Conservation (phyloP, 208 protist species). For the Lotmaria passim region DNA sequence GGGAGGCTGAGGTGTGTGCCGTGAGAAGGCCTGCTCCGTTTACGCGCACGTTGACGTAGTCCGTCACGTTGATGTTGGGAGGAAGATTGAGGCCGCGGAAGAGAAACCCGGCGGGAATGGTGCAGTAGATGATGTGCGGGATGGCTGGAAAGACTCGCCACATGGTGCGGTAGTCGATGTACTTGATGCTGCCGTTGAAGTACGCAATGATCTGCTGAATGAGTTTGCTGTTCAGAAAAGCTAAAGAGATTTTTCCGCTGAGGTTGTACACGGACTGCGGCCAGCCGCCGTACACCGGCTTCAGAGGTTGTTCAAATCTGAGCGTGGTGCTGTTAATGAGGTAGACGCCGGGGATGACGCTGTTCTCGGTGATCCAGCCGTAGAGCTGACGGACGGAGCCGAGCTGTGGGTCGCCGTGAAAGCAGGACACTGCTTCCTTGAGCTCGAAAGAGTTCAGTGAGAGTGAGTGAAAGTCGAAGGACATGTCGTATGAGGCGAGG, state of each 20-base stretch:
- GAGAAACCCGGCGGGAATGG: slow-evolving; percentile 3
- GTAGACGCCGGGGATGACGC: slow-evolving; percentile 20
- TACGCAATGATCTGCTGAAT: neutral
- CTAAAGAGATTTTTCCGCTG: neutral
- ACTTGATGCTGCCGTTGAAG: neutral
- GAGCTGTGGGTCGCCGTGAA: neutral
- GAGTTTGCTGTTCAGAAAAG: neutral
- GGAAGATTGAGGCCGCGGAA: neutral
- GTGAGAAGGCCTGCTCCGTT: neutral
- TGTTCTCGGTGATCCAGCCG: slow-evolving; percentile 16
- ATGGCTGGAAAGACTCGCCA: neutral
- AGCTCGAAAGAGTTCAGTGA: neutral
- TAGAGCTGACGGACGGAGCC: neutral
- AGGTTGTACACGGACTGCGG: slow-evolving; percentile 3
- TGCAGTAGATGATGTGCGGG: slow-evolving; percentile 18
- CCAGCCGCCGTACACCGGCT: slow-evolving; percentile 11
- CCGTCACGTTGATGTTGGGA: neutral
- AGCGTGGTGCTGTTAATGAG: slow-evolving; percentile 10
- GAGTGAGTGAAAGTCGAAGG: neutral
- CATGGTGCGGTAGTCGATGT: slow-evolving; percentile 1
- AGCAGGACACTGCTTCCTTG: neutral
- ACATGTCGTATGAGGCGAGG: neutral
- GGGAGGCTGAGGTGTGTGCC: neutral
- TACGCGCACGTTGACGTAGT: slow-evolving; percentile 10
- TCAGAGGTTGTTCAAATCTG: slow-evolving; percentile 9